Evolutionary conservation across 306 rosid genomes (phyloP).

Genomic region (Alnus glutinosa): DNA sequence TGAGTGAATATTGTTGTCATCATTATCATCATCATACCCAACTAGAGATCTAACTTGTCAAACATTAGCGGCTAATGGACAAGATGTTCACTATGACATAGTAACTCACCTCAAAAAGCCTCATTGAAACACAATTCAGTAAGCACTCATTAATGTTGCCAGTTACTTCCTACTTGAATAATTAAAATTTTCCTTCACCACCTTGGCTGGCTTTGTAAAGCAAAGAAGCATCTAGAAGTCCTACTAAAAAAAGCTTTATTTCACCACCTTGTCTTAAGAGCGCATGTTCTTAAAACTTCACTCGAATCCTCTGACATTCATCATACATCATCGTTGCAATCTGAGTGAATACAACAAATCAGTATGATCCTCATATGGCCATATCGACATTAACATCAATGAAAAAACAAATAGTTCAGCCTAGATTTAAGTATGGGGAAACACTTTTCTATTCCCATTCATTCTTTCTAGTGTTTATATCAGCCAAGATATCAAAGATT

Average conservation of each 20-base stretch:
- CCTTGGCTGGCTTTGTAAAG: slow-evolving; percentile 32
- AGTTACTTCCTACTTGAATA: slow-evolving; percentile 20
- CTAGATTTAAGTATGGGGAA: neutral
- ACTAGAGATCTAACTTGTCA: neutral
- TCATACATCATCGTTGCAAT: slow-evolving; percentile 97
- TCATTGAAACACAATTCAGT: slow-evolving; percentile 1
- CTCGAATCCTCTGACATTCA: slow-evolving; percentile 78
- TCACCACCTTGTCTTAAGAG: slow-evolving; percentile 66
- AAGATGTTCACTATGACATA: no score
- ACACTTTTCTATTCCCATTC: slow-evolving; percentile 12
- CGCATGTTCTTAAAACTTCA: slow-evolving; percentile 59
- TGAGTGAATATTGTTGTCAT: neutral
- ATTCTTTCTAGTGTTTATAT: slow-evolving; percentile 1
- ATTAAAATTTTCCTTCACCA: slow-evolving; percentile 27
- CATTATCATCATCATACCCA: slow-evolving; percentile 3
- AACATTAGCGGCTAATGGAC: no score
- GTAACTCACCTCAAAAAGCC: no score
- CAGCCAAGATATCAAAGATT: slow-evolving; percentile 11
- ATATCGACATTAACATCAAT: slow-evolving; percentile 34
- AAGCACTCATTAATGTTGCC: slow-evolving; percentile 10
- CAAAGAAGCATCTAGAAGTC: slow-evolving; percentile 35
- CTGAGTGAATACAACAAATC: slow-evolving; percentile 83
- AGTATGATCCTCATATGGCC: slow-evolving; percentile 50
- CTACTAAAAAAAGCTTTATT: slow-evolving; percentile 35
- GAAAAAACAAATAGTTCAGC: slow-evolving; percentile 19